Conservation (phyloP, 345 rosid genomes). For the Clarkia xantiana region DNA sequence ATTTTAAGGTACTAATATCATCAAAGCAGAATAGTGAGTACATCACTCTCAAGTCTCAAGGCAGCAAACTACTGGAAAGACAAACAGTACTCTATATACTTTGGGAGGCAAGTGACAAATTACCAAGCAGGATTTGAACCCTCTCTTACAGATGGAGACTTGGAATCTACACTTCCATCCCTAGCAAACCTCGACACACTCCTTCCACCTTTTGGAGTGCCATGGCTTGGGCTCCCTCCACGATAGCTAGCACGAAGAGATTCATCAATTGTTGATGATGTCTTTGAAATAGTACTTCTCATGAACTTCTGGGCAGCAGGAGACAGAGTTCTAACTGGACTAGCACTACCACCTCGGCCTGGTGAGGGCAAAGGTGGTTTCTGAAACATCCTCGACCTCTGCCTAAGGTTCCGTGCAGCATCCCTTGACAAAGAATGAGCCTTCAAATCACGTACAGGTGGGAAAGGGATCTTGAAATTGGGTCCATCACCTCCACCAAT, state of each 20-base stretch:
- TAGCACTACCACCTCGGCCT: slow-evolving; percentile 84
- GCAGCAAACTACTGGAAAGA: too few species aligned
- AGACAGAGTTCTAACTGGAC: slow-evolving; percentile 70
- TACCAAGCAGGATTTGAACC: slow-evolving; percentile 40
- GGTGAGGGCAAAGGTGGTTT: slow-evolving; percentile 92
- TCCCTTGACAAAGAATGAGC: slow-evolving; percentile 84
- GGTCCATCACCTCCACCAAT: slow-evolving; percentile 83
- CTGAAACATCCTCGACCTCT: slow-evolving; percentile 69
- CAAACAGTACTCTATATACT: too few species aligned
- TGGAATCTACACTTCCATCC: slow-evolving; percentile 43
- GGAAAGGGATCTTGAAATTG: slow-evolving; percentile 59
- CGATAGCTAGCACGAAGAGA: slow-evolving; percentile 88
- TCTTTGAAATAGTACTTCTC: slow-evolving; percentile 69
- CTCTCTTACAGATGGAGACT: slow-evolving; percentile 56
- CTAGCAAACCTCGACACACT: slow-evolving; percentile 72
- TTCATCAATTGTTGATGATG: slow-evolving; percentile 79
- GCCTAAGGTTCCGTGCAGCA: slow-evolving; percentile 68
- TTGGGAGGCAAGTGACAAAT: slow-evolving; percentile 9
- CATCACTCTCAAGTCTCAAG: too few species aligned
- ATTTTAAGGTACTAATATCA: too few species aligned
- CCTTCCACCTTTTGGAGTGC: slow-evolving; percentile 64
- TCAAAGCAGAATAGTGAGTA: too few species aligned
- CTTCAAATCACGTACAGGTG: slow-evolving; percentile 71
- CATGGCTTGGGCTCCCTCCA: slow-evolving; percentile 57
- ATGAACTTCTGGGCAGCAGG: slow-evolving; percentile 97